Evolutionary conservation across 257 asterid genomes (phyloP), one percentile per base, ranked within the genome.

Genomic region (Mitragyna speciosa): DNA sequence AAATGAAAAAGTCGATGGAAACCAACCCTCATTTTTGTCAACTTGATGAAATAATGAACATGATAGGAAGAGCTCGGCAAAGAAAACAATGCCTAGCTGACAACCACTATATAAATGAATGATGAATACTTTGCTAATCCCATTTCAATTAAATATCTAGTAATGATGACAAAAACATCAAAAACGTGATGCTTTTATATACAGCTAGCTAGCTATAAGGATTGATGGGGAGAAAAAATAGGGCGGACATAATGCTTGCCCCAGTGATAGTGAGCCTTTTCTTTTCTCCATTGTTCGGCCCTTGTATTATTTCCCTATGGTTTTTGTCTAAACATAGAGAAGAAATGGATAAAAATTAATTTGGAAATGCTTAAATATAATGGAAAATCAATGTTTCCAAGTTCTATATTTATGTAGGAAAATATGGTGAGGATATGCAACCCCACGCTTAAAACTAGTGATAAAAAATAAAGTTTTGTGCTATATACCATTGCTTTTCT

Each of bases 161-260:
- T 73, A 73, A 73, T 73, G 64, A 73, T 73, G 77, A 73, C 77
- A 73, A 73, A 72, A 73, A 51, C 77, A 73, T 73, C 77, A 51
- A 48, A 16, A 8, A 31, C 66, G 26, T 70, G 75, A 70, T 73
- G 43, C 28, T 15, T 73, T 24, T 4, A 73, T 73, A 30, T 70
- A 70, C 74, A 70, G 54, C 74, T 24, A 70, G 51, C 22, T 41
- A 43, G 52, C 66, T 47, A 51, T 26, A 8, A 51, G 24, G 54
- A 43, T 70, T 70, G 77, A 73, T 47, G 64, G 61, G 24, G 77
- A 51, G 41, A 49, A 30, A 49, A 3, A 28, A 56, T 26, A 30
- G 48, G 51, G 66, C 28, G 66, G 54, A 22, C 77, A 73, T 48
- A 14, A 73, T 73, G 77, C 77, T 51, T 73, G 48, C 45, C 51